Conservation (phyloP, 192 early-diverging fungal species). For the Rhizophagus clarus region DNA sequence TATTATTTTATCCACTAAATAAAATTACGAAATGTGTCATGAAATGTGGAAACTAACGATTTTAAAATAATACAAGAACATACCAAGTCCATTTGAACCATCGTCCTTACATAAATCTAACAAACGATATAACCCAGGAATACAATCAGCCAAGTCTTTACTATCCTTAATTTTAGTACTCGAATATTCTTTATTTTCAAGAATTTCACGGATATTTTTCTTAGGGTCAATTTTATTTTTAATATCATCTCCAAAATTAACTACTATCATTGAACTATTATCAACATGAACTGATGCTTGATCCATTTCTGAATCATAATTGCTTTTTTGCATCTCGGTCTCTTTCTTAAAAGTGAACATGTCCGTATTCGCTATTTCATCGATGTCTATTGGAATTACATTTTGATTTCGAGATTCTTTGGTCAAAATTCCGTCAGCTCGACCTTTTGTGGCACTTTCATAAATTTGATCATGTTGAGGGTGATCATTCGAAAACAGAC, state of each 20-base stretch:
- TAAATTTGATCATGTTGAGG: neutral
- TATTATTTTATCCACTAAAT: slow-evolving; percentile 31
- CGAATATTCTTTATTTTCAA: neutral
- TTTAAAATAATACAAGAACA: neutral
- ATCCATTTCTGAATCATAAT: neutral
- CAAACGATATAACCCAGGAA: slow-evolving; percentile 23
- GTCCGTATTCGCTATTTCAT: neutral
- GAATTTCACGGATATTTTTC: neutral
- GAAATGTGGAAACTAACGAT: neutral
- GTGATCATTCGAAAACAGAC: neutral
- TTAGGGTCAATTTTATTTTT: neutral
- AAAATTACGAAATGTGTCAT: neutral
- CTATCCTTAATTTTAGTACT: neutral
- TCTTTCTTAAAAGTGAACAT: neutral
- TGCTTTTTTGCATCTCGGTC: too few species aligned
- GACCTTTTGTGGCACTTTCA: neutral
- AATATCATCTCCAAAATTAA: neutral
- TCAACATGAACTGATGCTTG: neutral
- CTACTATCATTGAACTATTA: neutral
- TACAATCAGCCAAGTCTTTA: slow-evolving; percentile 1
- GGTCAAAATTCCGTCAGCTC: neutral
- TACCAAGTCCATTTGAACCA: slow-evolving; percentile 25
- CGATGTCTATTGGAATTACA: neutral
- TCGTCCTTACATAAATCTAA: slow-evolving; percentile 25
- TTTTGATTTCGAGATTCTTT: neutral